A percentile compares a stretch with the other conserved stretches of the same genome.
phyloP scores from a whole-genome alignment of 768 basidiomycete species.

The Leccinum fibrillosum region DNA sequence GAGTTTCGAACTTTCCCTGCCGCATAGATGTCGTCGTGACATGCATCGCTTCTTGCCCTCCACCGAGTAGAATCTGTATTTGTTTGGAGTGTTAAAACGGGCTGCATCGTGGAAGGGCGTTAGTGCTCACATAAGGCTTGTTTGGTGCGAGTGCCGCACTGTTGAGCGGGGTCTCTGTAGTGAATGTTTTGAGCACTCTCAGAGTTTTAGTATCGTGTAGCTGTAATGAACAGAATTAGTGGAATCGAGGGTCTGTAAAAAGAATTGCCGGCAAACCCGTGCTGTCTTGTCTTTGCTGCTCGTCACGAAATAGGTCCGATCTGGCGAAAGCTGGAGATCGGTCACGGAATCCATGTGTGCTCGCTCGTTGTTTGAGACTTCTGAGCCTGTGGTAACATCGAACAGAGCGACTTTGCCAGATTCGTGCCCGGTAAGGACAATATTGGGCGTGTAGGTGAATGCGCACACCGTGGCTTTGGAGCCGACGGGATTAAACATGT shows the following conservation, averaged over 20 bases:
- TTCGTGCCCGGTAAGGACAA: constrained; percentile 94
- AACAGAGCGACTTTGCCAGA: constrained; percentile 93
- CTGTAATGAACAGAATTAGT: constrained; percentile 33
- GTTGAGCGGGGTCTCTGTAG: constrained; percentile 93
- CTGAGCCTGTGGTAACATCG: constrained; percentile 84
- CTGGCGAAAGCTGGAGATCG: constrained; percentile 87
- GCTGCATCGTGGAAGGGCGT: neutral
- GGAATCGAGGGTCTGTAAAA: neutral
- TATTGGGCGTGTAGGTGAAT: constrained; percentile 73
- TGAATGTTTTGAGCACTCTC: constrained; percentile 87
- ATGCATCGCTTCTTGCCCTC: constrained; percentile 97
- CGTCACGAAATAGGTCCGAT: constrained; percentile 93
- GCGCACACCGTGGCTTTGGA: constrained; percentile 97
- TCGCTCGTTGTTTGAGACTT: constrained; percentile 77
- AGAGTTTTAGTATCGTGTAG: constrained; percentile 89
- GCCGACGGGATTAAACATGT: constrained; percentile 84
- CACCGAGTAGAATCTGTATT: constrained; percentile 79
- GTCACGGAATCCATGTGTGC: constrained; percentile 87
- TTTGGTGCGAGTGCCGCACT: constrained; percentile 84
- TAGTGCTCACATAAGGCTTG: constrained; percentile 71
- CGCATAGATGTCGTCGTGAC: constrained; percentile 93
- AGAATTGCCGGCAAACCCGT: constrained; percentile 49
- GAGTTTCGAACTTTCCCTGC: constrained; percentile 96
- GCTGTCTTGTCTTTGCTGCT: constrained; percentile 97
- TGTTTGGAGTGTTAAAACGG: neutral